A percentile compares a stretch with the other conserved stretches of the same genome.
These are phyloP conservation scores for Cladophialophora immunda DNA, from an alignment of 2,329 filamentous ascomycete genomes.

Conservation along the genomic window DNA sequence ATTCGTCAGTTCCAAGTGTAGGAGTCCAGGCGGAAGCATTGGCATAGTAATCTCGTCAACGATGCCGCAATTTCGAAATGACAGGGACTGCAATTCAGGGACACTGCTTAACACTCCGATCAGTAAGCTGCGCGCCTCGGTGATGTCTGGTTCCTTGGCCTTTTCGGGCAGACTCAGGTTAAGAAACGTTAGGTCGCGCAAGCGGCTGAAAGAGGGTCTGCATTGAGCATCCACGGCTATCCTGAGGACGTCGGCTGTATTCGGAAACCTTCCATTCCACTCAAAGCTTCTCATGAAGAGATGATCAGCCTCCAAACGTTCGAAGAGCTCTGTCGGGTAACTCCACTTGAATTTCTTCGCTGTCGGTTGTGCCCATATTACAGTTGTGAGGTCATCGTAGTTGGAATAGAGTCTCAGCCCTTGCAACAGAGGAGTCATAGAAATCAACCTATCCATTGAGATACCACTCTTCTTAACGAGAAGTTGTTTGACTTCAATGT, in stretches of 20 bases:
- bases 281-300: conserved; percentile 60
- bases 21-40: conserved; percentile 71
- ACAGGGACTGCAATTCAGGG: conserved; percentile 70
- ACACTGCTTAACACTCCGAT: conserved; percentile 54
- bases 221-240: conserved; percentile 63
- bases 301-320: conserved; percentile 63
- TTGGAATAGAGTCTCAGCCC: conserved; percentile 77
- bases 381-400: conserved; percentile 60
- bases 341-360: conserved; percentile 64
- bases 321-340: conserved; percentile 73
- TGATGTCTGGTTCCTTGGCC: conserved; percentile 27
- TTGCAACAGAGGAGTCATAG: conserved; percentile 70
- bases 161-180: conserved; percentile 45
- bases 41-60: conserved; percentile 74
- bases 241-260: conserved; percentile 46
- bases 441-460: conserved; percentile 67
- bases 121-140: conserved; percentile 41
- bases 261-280: conserved; percentile 63
- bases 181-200: conserved; percentile 49
- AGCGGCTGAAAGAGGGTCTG: conserved; percentile 61
- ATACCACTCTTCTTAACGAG: conserved; percentile 64
- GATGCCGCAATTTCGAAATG: conserved; percentile 78
- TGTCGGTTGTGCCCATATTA: conserved; percentile 42
- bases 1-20: conserved; percentile 76
- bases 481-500: conserved; percentile 70